Evolutionary conservation across 2,329 filamentous ascomycete species (phyloP).

Genomic region (Thielaviopsis cerberus): DNA sequence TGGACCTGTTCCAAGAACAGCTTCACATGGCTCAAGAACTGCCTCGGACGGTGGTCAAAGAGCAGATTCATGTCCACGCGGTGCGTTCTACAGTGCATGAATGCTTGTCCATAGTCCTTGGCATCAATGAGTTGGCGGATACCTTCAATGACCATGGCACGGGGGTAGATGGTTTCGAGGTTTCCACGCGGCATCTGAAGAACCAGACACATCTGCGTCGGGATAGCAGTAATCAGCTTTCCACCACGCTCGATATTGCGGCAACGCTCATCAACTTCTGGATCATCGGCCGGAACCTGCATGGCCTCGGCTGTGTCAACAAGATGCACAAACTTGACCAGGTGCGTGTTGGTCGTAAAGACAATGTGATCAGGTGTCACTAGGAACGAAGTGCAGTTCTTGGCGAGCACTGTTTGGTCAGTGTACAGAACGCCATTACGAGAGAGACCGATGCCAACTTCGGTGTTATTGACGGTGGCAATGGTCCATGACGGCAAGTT

Average conservation of each 20-base stretch:
- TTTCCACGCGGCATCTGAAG: slow-evolving; percentile 95
- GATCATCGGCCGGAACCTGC: slow-evolving; percentile 69
- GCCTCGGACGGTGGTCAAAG: slow-evolving; percentile 74
- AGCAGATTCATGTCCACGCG: slow-evolving; percentile 96
- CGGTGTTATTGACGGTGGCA: slow-evolving; percentile 22
- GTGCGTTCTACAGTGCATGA: slow-evolving; percentile 74
- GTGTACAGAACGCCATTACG: slow-evolving; percentile 62
- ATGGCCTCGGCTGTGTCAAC: slow-evolving; percentile 44
- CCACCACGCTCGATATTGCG: slow-evolving; percentile 81
- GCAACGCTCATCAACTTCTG: slow-evolving; percentile 80
- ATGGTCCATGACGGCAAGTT: slow-evolving; percentile 24
- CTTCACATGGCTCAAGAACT: slow-evolving; percentile 60
- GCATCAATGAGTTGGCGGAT: slow-evolving; percentile 65
- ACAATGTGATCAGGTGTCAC: slow-evolving; percentile 68
- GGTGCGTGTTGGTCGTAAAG: slow-evolving; percentile 79
- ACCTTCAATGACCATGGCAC: slow-evolving; percentile 79
- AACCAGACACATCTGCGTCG: slow-evolving; percentile 66
- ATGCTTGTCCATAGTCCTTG: slow-evolving; percentile 68
- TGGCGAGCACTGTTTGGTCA: slow-evolving; percentile 52
- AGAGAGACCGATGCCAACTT: slow-evolving; percentile 45
- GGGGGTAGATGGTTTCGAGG: slow-evolving; percentile 81
- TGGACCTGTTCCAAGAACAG: slow-evolving; percentile 71
- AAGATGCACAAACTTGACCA: slow-evolving; percentile 87
- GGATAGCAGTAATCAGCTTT: slow-evolving; percentile 71
- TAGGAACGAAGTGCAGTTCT: slow-evolving; percentile 83